phyloP scores from a whole-genome alignment of 2,329 filamentous ascomycete genomes.

The Xylariaceae sp. region DNA sequence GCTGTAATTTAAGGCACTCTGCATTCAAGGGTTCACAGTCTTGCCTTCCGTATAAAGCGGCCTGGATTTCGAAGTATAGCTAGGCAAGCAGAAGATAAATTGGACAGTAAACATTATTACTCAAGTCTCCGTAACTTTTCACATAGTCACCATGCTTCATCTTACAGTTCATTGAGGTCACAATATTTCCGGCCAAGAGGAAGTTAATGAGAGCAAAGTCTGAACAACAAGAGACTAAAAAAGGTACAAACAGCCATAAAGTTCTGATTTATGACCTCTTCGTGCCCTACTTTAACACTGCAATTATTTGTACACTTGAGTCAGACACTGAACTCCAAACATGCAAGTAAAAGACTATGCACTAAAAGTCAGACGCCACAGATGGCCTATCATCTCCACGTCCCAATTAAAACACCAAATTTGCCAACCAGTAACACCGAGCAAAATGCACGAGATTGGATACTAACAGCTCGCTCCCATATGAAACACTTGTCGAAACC shows the following conservation, averaged over 20 bases:
- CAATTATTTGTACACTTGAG: conserved; percentile 24
- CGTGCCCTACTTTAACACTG: conserved; percentile 9
- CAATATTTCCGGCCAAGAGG: too few species aligned
- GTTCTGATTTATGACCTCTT: conserved; percentile 10
- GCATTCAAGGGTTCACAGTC: too few species aligned
- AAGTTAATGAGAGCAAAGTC: too few species aligned
- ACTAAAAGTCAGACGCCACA: conserved; percentile 1
- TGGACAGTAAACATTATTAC: too few species aligned
- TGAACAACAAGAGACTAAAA: too few species aligned
- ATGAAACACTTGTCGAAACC: conserved; percentile 5
- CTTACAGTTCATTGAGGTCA: too few species aligned
- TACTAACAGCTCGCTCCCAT: conserved; percentile 6
- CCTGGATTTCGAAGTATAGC: too few species aligned
- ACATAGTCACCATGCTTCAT: too few species aligned
- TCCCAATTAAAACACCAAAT: conserved; percentile 8
- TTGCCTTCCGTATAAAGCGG: too few species aligned
- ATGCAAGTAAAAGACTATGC: conserved; percentile 15
- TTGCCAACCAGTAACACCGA: conserved; percentile 23
- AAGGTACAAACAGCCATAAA: background rate
- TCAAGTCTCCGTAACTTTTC: too few species aligned
- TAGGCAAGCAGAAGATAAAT: too few species aligned
- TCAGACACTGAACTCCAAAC: conserved; percentile 14
- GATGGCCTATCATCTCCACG: background rate
- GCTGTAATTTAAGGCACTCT: too few species aligned
- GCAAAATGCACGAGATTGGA: conserved; percentile 27